phyloP scores from a whole-genome alignment of 768 basidiomycete genomes.

The Trametes gibbosa region DNA sequence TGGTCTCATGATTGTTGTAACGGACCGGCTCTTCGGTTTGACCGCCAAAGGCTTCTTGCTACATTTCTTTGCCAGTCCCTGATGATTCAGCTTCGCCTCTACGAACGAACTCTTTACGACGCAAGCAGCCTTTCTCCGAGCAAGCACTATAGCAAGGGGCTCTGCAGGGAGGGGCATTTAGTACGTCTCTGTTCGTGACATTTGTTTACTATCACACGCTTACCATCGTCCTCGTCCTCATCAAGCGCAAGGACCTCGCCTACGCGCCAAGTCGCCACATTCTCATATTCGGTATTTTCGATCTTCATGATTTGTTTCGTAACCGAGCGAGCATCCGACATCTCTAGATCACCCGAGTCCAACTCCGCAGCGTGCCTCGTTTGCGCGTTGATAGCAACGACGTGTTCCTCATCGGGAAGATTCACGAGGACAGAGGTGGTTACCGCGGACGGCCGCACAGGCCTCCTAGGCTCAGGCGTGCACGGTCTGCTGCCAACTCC shows the following conservation, averaged over 20 bases:
- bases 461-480: background rate
- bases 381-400: background rate
- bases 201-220: background rate
- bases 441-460: background rate
- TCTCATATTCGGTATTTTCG: background rate
- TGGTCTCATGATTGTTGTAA: background rate
- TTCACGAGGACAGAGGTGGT: too few relatives aligned
- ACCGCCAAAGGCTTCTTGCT: background rate
- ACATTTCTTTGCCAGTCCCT: background rate
- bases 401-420: too few relatives aligned
- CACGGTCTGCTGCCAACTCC: background rate
- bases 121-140: background rate
- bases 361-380: too few relatives aligned
- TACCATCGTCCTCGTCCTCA: slow-evolving; percentile 9
- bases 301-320: background rate
- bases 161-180: background rate
- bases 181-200: background rate
- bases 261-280: background rate
- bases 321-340: background rate
- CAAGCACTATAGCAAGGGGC: slow-evolving; percentile 2
- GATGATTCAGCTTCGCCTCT: background rate
- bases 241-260: background rate
- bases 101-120: background rate
- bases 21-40: background rate
- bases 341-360: background rate